Conservation (phyloP, 192 early-diverging fungal species). For the Coemansia aciculifera region DNA sequence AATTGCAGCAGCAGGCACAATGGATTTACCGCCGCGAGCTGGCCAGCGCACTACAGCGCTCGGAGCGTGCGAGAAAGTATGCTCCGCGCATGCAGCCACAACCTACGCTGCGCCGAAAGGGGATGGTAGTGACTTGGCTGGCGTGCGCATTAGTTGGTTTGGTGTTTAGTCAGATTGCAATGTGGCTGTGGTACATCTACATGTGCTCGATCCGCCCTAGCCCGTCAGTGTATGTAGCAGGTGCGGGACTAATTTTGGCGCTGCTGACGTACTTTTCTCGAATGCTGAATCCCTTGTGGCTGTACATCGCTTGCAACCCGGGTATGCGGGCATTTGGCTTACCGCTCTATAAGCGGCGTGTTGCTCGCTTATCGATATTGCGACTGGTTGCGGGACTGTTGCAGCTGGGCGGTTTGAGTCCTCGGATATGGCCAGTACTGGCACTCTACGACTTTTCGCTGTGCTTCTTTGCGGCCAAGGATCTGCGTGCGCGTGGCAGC, state of each 20-base stretch:
- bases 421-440: conserved; percentile 6
- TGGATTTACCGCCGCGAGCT: conserved; percentile 35
- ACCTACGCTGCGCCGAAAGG: conserved; percentile 38
- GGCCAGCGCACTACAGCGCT: conserved; percentile 33
- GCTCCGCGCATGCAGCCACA: conserved; percentile 16
- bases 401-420: background rate
- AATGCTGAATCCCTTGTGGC: conserved; percentile 45
- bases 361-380: conserved; percentile 15
- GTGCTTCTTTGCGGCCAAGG: conserved; percentile 11
- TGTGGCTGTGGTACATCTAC: conserved; percentile 19
- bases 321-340: conserved; percentile 34
- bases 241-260: conserved; percentile 12
- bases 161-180: conserved; percentile 13
- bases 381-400: conserved; percentile 18
- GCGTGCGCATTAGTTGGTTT: conserved; percentile 18
- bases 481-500: conserved; percentile 14
- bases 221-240: background rate
- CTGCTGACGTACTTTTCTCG: conserved; percentile 20
- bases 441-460: conserved; percentile 24
- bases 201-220: background rate
- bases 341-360: conserved; percentile 27
- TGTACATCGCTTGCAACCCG: conserved; percentile 30
- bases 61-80: conserved; percentile 18
- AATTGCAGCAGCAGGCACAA: conserved; percentile 40
- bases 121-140: conserved; percentile 28